Conservation (phyloP, 139 green algal genomes). For the Tetradesmus obliquus region DNA sequence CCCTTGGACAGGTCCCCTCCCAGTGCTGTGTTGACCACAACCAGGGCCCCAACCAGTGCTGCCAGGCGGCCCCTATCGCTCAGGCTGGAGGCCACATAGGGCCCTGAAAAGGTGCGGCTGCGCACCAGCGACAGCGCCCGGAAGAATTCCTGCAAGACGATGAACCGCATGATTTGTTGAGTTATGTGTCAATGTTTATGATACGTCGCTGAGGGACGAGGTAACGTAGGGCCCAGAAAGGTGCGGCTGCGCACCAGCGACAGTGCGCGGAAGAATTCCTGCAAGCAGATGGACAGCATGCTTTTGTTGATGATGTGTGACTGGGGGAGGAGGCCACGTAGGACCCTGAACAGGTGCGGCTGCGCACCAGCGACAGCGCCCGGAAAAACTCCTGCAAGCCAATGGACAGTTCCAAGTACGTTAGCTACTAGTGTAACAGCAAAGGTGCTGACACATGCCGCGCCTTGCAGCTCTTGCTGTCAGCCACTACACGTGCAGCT, state of each 20-base stretch:
- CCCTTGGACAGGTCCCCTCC: conserved; percentile 53
- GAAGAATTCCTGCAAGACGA: conserved; percentile 61
- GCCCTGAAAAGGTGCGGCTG: conserved; percentile 84
- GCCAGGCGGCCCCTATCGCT: conserved; percentile 50
- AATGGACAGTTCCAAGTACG: too few species aligned
- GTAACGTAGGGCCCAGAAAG: conserved; percentile 88
- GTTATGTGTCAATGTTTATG: too few species aligned
- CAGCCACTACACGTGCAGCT: neutral
- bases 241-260: conserved; percentile 80
- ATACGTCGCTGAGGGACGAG: conserved; percentile 49
- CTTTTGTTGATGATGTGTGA: neutral
- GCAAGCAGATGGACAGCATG: neutral
- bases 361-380: conserved; percentile 81
- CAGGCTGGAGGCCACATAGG: conserved; percentile 77
- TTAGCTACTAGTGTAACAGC: too few species aligned
- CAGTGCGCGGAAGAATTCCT: conserved; percentile 78
- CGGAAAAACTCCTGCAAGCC: conserved; percentile 72
- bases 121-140: conserved; percentile 84
- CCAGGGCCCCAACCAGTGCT: conserved; percentile 55
- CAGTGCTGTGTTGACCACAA: conserved; percentile 48
- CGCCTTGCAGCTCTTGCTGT: neutral
- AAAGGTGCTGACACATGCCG: too few species aligned
- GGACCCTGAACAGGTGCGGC: conserved; percentile 84
- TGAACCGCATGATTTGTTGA: neutral
- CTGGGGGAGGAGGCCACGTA: conserved; percentile 69